A percentile compares a stretch with the other conserved stretches of the same genome.
Evolutionary conservation across 345 rosid species (phyloP).

Genomic region (Citrus reticulata): DNA sequence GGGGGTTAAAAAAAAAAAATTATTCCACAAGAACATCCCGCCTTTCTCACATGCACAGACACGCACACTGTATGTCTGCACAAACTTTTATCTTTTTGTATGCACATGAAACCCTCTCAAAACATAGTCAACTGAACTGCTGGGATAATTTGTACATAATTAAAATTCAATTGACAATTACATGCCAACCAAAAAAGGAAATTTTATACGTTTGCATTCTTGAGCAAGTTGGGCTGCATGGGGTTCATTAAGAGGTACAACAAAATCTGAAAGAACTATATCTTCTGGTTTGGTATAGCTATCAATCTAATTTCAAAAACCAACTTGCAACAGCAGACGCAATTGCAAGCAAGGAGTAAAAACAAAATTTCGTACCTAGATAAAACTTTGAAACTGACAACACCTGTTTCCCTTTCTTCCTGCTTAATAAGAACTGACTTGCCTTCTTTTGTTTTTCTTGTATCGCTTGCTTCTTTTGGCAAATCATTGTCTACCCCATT

Average conservation of each 20-base stretch:
- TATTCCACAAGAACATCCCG: neutral
- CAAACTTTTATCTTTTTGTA: neutral
- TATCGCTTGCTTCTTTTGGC: constrained; percentile 33
- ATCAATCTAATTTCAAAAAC: neutral
- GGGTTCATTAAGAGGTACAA: neutral
- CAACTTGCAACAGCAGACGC: neutral
- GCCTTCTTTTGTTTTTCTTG: constrained; percentile 53
- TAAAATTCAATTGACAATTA: neutral
- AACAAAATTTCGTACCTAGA: constrained; percentile 43
- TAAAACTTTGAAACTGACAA: constrained; percentile 74
- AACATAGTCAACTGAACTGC: neutral
- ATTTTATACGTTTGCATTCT: neutral
- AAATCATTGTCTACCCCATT: constrained; percentile 51
- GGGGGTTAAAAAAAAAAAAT: neutral
- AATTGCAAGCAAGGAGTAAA: neutral
- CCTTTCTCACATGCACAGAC: neutral
- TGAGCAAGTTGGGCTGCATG: neutral
- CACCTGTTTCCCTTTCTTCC: constrained; percentile 98
- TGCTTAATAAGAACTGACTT: constrained; percentile 92
- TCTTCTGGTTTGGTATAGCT: neutral
- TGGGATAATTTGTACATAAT: neutral
- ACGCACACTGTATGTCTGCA: neutral
- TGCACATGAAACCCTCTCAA: neutral
- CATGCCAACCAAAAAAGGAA: no score
- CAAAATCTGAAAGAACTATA: neutral